Conservation (phyloP, 192 early-diverging fungal species). For the Funneliformis mosseae region DNA sequence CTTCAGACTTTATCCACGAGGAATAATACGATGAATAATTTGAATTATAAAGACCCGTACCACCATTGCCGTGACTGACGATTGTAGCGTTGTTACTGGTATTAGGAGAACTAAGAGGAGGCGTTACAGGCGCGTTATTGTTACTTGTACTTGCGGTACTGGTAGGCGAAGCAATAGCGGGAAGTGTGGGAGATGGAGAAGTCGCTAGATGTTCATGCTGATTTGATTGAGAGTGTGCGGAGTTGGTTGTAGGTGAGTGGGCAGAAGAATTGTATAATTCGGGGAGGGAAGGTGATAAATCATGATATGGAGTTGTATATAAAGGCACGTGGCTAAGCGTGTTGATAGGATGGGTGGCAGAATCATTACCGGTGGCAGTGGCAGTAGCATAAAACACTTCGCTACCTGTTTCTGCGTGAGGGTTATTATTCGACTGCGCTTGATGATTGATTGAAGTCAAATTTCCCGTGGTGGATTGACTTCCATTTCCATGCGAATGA, state of each 20-base stretch:
- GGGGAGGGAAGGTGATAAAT: neutral
- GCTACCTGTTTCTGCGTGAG: neutral
- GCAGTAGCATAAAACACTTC: conserved; percentile 1
- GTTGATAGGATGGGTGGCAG: neutral
- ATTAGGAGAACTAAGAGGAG: conserved; percentile 27
- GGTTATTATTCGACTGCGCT: neutral
- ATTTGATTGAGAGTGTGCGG: neutral
- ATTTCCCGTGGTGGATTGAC: neutral
- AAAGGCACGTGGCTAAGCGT: conserved; percentile 2
- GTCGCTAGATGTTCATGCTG: conserved; percentile 2
- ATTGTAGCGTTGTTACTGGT: neutral
- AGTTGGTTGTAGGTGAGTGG: neutral
- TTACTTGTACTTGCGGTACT: conserved; percentile 15
- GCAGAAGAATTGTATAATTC: conserved; percentile 11
- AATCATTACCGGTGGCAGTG: neutral
- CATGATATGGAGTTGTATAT: neutral
- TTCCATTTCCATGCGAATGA: conserved; percentile 1
- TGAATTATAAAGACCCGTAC: neutral
- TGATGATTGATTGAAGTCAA: conserved; percentile 1
- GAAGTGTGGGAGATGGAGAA: conserved; percentile 24
- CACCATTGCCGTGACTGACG: neutral
- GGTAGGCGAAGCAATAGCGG: conserved; percentile 1
- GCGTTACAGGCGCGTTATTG: conserved; percentile 16
- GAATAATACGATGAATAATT: neutral
- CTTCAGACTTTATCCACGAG: conserved; percentile 16